Evolutionary conservation across 1,139 yeast genomes (phyloP), one percentile per base, ranked within the genome.

Genomic region (Scheffersomyces quercinus): DNA sequence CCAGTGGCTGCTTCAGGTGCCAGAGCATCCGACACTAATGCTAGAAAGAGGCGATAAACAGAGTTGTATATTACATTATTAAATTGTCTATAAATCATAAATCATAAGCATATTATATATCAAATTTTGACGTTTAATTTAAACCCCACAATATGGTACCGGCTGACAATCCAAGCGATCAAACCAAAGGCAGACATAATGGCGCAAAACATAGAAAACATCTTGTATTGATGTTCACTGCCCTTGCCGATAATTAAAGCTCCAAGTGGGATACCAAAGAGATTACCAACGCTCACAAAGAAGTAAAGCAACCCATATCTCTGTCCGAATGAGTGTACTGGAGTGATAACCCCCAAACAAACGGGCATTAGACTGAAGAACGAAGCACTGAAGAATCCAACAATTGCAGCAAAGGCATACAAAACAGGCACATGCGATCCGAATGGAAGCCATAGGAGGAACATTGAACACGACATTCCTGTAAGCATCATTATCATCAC

Each of bases 191-290:
- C 41, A 2, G 70, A 55, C 33, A 70, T 56, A 13, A 61, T 48
- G 4, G 74, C 75, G 42, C 68, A 68, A 46, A 71, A 62, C 35
- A 70, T 48, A 3, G 68, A 64, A 53, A 72, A 73, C 58, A 64
- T 57, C 31, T 57, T 50, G 46, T 73, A 73, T 36, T 64, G 60
- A 24, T 54, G 58, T 30, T 51, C 50, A 29, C 62, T 55, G 26
- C 70, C 72, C 35, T 62, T 51, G 8, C 68, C 70, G 35, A 73
- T 72, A 24, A 73, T 67, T n/a, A 70, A 65, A 26, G 75, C 73
- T 4, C 71, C 76, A n/a, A 70, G 52, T 3, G 77, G 77, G n/a
- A 73, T 63, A 12, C 75, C 77, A 39, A 73, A 58, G 36, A 73
- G 58, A 43, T 69, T 70, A 3, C 75, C 75, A 39, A 67, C 47